A percentile compares a stretch with the other conserved stretches of the same genome.
phyloP scores from a whole-genome alignment of 352 stramenopile species.

The Thraustochytrium sp. region DNA sequence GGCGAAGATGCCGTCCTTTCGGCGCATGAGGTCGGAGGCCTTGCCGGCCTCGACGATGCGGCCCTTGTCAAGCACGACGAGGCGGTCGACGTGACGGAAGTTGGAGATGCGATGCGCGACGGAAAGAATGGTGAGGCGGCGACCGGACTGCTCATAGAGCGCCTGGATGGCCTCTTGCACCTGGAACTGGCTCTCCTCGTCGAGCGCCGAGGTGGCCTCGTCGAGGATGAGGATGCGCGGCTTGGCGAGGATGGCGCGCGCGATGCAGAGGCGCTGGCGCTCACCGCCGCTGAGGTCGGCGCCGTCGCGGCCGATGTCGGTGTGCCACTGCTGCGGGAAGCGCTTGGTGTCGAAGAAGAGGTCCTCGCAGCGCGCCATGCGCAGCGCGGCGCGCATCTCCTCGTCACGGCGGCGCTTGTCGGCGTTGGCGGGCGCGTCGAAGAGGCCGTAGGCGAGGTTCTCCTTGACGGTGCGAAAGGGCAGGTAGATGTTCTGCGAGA shows the following conservation, averaged over 20 bases:
- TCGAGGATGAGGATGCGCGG: slow-evolving; percentile 71
- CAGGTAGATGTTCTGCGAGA: slow-evolving; percentile 78
- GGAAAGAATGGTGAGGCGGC: slow-evolving; percentile 77
- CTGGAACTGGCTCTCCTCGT: slow-evolving; percentile 48
- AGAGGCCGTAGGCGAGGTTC: slow-evolving; percentile 40
- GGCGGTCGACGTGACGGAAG: slow-evolving; percentile 85
- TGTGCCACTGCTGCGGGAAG: slow-evolving; percentile 52
- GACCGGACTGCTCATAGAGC: slow-evolving; percentile 56
- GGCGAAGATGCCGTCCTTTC: slow-evolving; percentile 40
- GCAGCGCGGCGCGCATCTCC: slow-evolving; percentile 31
- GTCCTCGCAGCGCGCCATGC: slow-evolving; percentile 41
- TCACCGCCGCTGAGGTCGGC: slow-evolving; percentile 66
- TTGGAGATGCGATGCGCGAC: slow-evolving; percentile 85
- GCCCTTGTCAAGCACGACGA: slow-evolving; percentile 83
- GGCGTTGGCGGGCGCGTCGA: slow-evolving; percentile 56
- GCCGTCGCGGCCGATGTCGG: slow-evolving; percentile 62
- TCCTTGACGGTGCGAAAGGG: slow-evolving; percentile 61
- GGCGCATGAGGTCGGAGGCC: slow-evolving; percentile 73
- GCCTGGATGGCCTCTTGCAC: slow-evolving; percentile 52
- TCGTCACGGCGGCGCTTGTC: slow-evolving; percentile 4
- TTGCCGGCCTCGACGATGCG: slow-evolving; percentile 82
- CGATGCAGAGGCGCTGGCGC: slow-evolving; percentile 68
- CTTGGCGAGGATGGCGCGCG: slow-evolving; percentile 62
- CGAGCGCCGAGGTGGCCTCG: slow-evolving; percentile 66
- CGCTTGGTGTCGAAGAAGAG: slow-evolving; percentile 38